Base-by-base conservation (phyloP, 768 basidiomycete genomes). In the Phylloporus scabripes region DNA sequence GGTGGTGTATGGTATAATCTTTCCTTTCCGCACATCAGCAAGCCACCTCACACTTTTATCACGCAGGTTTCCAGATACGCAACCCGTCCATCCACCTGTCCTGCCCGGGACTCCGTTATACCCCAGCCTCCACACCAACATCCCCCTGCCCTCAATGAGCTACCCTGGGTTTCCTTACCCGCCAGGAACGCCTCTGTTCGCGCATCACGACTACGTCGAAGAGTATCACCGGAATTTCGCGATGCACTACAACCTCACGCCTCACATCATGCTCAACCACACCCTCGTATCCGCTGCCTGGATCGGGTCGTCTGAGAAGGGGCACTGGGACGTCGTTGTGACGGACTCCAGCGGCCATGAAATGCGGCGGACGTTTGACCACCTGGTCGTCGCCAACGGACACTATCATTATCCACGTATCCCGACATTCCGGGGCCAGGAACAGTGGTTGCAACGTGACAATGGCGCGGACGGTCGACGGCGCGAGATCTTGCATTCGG, bases 71-170 rank as follows among this genome's bases (percentile, higher is more conserved):
- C 65, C 66, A 8, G 72, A 75, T 15, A 49, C 56, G 2, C 52
- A 58, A 5, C 45, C 50, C 14, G 58, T 67, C 1, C 54, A 57
- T 17, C 77, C 77, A 15, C 79, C 80, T 4, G 54, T 58, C 2
- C 62, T 83, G 5, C 80, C 81, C 2, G 73, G 78, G 58, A 78
- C 77, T 0, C 76, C 79, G 0, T 53, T 80, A 6, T 83, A 83
- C 52, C 78, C 79, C 4, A 67, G 62, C 11, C 69, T 83, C 15
- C 73, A 62, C 48, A 79, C 76, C 12, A 82, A 82, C 60, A 78
- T 76, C 0, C 78, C 79, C 12, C 69, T 75, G 3, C 80, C 80
- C 2, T 72, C 70, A 8, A 82, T 82, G 79, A 75, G 80, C 0
- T 79, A 74, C 55, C 79, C 79, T n/a, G 60, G 67, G 7, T 76